A percentile compares a stretch with the other conserved stretches of the same genome.
Conservation (phyloP, 2,329 filamentous ascomycete genomes). For the Aspergillaceae sp. region DNA sequence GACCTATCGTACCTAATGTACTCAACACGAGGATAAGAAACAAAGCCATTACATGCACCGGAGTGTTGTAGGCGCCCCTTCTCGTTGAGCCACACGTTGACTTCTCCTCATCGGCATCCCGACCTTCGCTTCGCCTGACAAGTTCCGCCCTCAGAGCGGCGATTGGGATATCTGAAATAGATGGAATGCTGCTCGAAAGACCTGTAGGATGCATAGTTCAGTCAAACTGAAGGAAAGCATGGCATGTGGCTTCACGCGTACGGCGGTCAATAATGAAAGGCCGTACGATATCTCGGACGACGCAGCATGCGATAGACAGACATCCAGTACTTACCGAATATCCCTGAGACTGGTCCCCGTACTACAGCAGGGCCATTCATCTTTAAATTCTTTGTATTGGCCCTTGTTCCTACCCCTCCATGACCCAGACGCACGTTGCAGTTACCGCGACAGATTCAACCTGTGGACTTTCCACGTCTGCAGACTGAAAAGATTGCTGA, state of each 20-base stretch:
- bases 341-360: conserved; percentile 2
- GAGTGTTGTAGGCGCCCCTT: conserved; percentile 51
- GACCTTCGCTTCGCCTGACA: conserved; percentile 15
- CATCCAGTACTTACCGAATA: conserved; percentile 4
- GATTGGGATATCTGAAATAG: conserved; percentile 25
- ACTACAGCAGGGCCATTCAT: conserved; percentile 3
- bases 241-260: no score
- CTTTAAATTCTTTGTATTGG: conserved; percentile 1
- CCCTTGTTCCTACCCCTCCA: conserved; percentile 2
- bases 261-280: not conserved
- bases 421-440: conserved; percentile 4
- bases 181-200: conserved; percentile 11
- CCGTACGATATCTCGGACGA: not conserved
- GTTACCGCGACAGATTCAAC: not conserved
- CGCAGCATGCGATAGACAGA: not conserved
- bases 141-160: conserved; percentile 27
- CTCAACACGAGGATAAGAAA: conserved; percentile 54
- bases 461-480: not conserved
- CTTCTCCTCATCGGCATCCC: conserved; percentile 11
- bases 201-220: conserved; percentile 7
- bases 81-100: conserved; percentile 29
- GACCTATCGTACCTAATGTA: conserved; percentile 28
- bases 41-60: conserved; percentile 59
- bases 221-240: not conserved
- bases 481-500: no score